These are phyloP conservation scores for Acacia pycnantha DNA, from an alignment of 331 rosid genomes.

Conservation along the genomic window DNA sequence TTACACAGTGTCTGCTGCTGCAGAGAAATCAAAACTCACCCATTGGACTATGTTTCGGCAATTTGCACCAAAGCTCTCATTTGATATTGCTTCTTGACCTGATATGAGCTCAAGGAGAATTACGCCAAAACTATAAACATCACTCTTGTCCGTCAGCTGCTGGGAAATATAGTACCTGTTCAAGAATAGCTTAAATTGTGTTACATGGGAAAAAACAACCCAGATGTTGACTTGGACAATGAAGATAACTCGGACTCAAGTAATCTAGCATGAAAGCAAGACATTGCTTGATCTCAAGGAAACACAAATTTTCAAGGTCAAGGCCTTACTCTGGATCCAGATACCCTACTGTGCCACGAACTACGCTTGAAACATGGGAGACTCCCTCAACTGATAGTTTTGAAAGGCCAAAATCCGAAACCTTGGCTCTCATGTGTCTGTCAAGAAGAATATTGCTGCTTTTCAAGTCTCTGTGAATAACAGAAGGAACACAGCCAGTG, in stretches of 20 bases:
- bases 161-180: constrained; percentile 92
- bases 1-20: not conserved
- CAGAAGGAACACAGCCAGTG: constrained; percentile 87
- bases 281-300: constrained; percentile 18
- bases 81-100: constrained; percentile 98
- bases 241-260: not conserved
- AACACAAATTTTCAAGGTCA: constrained; percentile 18
- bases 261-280: constrained; percentile 5
- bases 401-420: constrained; percentile 96
- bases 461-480: constrained; percentile 92
- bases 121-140: constrained; percentile 92
- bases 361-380: constrained; percentile 94
- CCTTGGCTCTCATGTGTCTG: constrained; percentile 85
- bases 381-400: constrained; percentile 93
- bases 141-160: constrained; percentile 96
- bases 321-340: constrained; percentile 91
- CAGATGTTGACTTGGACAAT: not conserved
- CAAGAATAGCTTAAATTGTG: not conserved
- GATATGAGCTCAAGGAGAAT: constrained; percentile 97
- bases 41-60: constrained; percentile 95
- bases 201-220: not conserved
- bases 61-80: constrained; percentile 83
- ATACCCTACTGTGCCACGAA: constrained; percentile 96
- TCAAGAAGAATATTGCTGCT: constrained; percentile 95
- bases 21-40: constrained; percentile 56